Base-by-base conservation (phyloP, 2,329 filamentous ascomycete species). In the Fusarium nanum region DNA sequence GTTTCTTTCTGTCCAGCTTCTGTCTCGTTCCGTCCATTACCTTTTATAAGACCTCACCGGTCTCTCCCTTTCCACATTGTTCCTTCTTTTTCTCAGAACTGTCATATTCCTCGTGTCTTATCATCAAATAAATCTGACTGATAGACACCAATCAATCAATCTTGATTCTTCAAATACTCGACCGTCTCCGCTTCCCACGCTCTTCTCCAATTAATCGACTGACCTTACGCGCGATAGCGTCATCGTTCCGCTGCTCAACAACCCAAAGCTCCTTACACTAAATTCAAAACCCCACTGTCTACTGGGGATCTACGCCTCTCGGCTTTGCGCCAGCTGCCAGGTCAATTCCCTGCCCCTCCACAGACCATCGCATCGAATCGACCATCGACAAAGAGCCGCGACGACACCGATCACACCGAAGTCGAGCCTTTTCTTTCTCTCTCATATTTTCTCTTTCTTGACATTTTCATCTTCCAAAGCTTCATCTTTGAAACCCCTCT, bases 191-290 rank as follows among this genome's bases (percentile, higher is more conserved):
- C 58, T 58, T 56, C 50, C 60, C 58, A 59, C 56, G 56, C 56
- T 66, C 52, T 53, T 72, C 70, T 71, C 68, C 71, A 75, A 71
- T 75, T 64, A 73, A 73, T 73, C 70, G 68, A 64, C 73, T 69
- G 73, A 75, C 70, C 59, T 71, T 64, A 65, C 68, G 64, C 70
- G 60, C 72, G 50, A 73, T 76, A 76, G 73, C 73, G 73, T 74
- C 73, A 76, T 76, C 66, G 65, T 67, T 72, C 52, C 60, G 56
- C 67, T 73, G 46, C 55, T 48, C 53, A 44, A 67, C 62, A 67
- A 53, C 56, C 66, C 63, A 67, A 73, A 76, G 73, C 73, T 73
- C 60, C 67, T 42, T 67, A 56, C 67, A 52, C 74, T 70, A 76
- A 53, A 41, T 53, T 18, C 41, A 42, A 37, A n/a, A 73, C 72